A percentile compares a stretch with the other conserved stretches of the same genome.
phyloP scores from a whole-genome alignment of 1,284 basidiomycete genomes.

The Boletus sp. region DNA sequence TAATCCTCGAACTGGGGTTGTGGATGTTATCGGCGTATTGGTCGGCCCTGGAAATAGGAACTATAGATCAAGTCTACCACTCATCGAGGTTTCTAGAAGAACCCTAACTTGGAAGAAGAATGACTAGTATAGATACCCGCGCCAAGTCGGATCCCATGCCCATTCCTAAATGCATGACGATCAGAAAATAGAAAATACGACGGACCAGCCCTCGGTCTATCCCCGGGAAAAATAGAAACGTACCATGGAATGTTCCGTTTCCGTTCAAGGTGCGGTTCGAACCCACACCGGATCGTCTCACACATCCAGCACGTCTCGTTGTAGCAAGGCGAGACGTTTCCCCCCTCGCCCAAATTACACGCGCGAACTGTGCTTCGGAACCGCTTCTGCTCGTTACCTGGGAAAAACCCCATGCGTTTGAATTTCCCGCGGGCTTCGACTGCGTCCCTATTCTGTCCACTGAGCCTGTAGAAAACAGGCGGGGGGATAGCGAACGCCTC shows the following conservation, averaged over 20 bases:
- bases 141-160: slow-evolving; percentile 22
- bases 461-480: background rate
- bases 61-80: background rate
- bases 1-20: slow-evolving; percentile 14
- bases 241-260: slow-evolving; percentile 18
- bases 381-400: slow-evolving; percentile 25
- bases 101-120: slow-evolving; percentile 24
- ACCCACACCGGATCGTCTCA: slow-evolving; percentile 23
- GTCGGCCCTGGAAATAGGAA: slow-evolving; percentile 16
- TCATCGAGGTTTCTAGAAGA: background rate
- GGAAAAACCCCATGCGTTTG: background rate
- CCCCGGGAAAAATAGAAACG: slow-evolving; percentile 1
- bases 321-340: slow-evolving; percentile 18
- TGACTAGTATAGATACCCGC: slow-evolving; percentile 27
- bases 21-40: slow-evolving; percentile 15
- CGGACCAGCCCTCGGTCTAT: background rate
- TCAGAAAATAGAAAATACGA: slow-evolving; percentile 7
- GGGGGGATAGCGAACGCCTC: background rate
- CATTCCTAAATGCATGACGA: slow-evolving; percentile 5
- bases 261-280: slow-evolving; percentile 20
- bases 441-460: slow-evolving; percentile 7
- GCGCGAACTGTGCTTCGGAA: slow-evolving; percentile 24
- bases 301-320: slow-evolving; percentile 14
- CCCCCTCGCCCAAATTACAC: slow-evolving; percentile 21
- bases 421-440: slow-evolving; percentile 19